Base-by-base conservation (phyloP, 257 asterid genomes). In the Leptodermis oblonga region DNA sequence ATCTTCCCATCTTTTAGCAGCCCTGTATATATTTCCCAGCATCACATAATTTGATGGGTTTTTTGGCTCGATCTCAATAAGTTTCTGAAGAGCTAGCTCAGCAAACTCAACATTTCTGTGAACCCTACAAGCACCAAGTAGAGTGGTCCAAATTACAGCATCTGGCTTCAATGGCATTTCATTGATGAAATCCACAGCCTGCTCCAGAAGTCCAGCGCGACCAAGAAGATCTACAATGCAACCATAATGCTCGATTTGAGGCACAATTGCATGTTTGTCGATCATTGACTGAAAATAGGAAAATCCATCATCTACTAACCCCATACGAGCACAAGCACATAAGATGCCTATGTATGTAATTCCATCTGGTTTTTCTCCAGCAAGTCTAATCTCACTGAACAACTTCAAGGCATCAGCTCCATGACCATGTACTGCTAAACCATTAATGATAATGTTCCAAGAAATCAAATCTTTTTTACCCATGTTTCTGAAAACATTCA, bases 321-420 rank as follows among this genome's bases (percentile, higher is more conserved):
- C 97, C 89, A 88, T 76, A 56, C 88, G 97, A 62, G 95, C 86
- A 82, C 97, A 92, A 49, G 98, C 97, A 75, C 83, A 77, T 5
- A 90, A 39, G 58, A 90, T 74, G 51, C 97, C 96, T 12, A 87
- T 68, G 73, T 79, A 92, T 48, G 96, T 88, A 74, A 90, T 79
- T 52, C 89, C 89, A 52, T 92, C 96, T 12, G 97, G 92, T 72
- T 78, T 81, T 56, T 77, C 88, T 65, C 91, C 86, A 26, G 43
- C 33, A 58, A 20, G 26, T 63, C 62, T 85, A 97, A 92, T 92
- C 75, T 81, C 79, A n/a, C 26, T n/a, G 70, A 88, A 88, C 74
- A 90, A 65, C 31, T 68, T 70, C 55, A 92, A 77, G 20, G 89
- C 95, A 54, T 82, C 80, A 58, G 74, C 84, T 61, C 92, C 98